Evolutionary conservation across 495 filamentous ascomycete genomes (phyloP), one percentile per base, ranked within the genome.

Genomic region (Aeminium ludgeri): DNA sequence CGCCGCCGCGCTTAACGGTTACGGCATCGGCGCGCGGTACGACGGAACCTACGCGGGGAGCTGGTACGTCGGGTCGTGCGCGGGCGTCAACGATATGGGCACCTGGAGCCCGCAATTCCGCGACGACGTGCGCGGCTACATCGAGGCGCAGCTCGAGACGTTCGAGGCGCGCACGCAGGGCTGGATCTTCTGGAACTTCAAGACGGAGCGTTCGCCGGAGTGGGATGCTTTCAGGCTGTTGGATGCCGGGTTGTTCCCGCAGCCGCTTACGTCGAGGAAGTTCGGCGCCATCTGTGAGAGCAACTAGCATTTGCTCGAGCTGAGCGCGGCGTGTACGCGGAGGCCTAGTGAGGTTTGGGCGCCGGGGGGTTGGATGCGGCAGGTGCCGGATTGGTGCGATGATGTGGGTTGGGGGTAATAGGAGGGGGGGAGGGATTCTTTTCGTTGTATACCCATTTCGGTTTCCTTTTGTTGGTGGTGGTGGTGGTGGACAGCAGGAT

Each of bases 1-100:
- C 52, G 76, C 81, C 12, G 69, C 69, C 40, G 76, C 69, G 44
- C 67, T 85, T 16, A 85, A 85, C 48, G 81, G 59, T 19, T 68
- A 70, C 37, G 72, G 74, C 11, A 62, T 74, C 42, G 78, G 77
- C 18, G 67, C 78, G 18, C 72, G 80, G 27, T 86, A 79, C 54
- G 67, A 70, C 31, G 66, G 66, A 8, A 61, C 53, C 4, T 64
- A 57, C 44, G 59, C 56, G 7, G 55, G 58, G 16, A 46, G 48
- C 36, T 36, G 50, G n/a, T 46, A 51, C 20, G 48, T 60, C 6
- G 63, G 66, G 2, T 48, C 42, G 27, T 69, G 66, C 46, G 54
- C 46, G 16, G 54, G 45, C 32, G 55, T 58, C 38, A 67, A 61
- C 43, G 58, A 50, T 36, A 49, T 65, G 12, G 34, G 44, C 17